Conservation (phyloP, 2,329 filamentous ascomycete species). For the Neoarthrinium moseri region DNA sequence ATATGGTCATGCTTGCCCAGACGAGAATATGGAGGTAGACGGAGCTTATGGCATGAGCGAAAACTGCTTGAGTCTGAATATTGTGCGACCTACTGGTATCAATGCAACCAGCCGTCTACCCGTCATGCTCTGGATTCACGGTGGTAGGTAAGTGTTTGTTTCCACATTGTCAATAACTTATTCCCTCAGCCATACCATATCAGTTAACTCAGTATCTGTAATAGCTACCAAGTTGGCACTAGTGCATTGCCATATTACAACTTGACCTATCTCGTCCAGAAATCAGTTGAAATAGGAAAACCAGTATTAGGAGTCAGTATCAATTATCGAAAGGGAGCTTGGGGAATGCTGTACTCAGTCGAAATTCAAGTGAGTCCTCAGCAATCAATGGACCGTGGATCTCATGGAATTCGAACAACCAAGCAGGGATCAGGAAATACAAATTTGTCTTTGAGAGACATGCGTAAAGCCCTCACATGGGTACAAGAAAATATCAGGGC, state of each 20-base stretch:
- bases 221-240: conserved; percentile 22
- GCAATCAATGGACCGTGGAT: not conserved
- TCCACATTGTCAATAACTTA: not conserved
- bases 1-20: conserved; percentile 22
- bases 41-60: conserved; percentile 25
- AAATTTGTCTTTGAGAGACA: conserved; percentile 24
- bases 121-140: conserved; percentile 32
- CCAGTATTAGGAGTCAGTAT: conserved; percentile 46
- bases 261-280: conserved; percentile 54
- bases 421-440: conserved; percentile 24
- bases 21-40: conserved; percentile 15
- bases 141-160: conserved; percentile 15
- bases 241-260: conserved; percentile 52
- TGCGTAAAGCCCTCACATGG: conserved; percentile 26
- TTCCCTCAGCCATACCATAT: not conserved
- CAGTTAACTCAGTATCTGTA: not conserved
- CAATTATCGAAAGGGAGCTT: conserved; percentile 39
- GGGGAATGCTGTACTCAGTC: conserved; percentile 26
- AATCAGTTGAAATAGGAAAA: conserved; percentile 39
- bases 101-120: conserved; percentile 18
- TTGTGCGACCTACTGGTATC: conserved; percentile 24
- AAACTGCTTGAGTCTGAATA: conserved; percentile 31
- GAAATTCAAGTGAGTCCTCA: conserved; percentile 21
- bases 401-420: not conserved
- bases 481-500: conserved; percentile 26